phyloP scores from a whole-genome alignment of 2,329 filamentous ascomycete genomes.

The Ilyonectria destructans region DNA sequence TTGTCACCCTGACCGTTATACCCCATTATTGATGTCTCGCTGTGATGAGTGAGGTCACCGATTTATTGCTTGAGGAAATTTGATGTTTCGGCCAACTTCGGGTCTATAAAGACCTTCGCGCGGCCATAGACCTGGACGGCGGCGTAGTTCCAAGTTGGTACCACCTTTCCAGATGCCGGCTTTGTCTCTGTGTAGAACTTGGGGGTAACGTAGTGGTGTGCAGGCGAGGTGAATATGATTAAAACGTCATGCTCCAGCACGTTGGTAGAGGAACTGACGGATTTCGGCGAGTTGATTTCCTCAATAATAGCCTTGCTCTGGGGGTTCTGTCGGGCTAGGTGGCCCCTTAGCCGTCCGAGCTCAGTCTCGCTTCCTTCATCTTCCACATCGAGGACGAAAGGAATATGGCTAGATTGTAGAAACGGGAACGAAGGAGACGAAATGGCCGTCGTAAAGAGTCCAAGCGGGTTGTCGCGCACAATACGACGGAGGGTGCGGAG shows the following conservation, averaged over 20 bases:
- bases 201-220: not conserved
- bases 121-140: conserved; percentile 76
- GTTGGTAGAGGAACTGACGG: no score
- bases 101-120: conserved; percentile 68
- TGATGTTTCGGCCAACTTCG: conserved; percentile 60
- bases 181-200: not conserved
- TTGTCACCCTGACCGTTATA: conserved; percentile 59
- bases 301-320: no score
- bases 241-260: conserved; percentile 69
- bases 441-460: no score
- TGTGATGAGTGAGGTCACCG: conserved; percentile 64
- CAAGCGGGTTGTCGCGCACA: conserved; percentile 73
- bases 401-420: no score
- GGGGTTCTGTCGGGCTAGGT: no score
- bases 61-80: conserved; percentile 66
- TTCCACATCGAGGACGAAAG: no score
- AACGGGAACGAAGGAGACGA: no score
- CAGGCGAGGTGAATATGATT: conserved; percentile 72
- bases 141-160: conserved; percentile 80
- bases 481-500: conserved; percentile 68
- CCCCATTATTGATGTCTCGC: conserved; percentile 71
- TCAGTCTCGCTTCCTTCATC: no score
- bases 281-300: no score
- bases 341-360: no score
- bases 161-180: conserved; percentile 70